A percentile compares a stretch with the other conserved stretches of the same genome.
phyloP scores from a whole-genome alignment of 176 grass and related monocot genomes.

The Oryza officinalis region DNA sequence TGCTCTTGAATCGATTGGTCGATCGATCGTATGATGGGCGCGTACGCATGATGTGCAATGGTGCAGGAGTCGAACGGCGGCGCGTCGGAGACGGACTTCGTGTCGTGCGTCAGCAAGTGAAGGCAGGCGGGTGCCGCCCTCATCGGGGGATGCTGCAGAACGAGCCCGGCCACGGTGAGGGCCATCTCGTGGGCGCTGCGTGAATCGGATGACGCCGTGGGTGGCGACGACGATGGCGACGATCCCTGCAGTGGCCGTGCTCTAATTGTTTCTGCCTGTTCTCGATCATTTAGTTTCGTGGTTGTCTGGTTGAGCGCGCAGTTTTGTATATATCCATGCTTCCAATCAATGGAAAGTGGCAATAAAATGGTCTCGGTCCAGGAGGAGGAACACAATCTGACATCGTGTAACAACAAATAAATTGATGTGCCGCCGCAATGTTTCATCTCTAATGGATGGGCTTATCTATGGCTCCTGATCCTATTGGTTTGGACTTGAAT shows the following conservation, averaged over 20 bases:
- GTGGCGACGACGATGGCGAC: neutral
- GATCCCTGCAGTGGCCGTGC: constrained; percentile 28
- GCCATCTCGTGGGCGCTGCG: constrained; percentile 28
- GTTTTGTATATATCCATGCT: neutral
- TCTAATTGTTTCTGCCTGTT: neutral
- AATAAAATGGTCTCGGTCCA: neutral
- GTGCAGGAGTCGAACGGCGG: neutral
- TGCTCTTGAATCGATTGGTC: neutral
- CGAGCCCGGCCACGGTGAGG: constrained; percentile 34
- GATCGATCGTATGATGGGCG: neutral
- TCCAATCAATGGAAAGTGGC: neutral
- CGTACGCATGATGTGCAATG: too few species aligned
- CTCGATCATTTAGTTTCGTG: neutral
- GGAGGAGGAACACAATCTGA: too few species aligned
- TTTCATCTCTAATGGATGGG: too few species aligned
- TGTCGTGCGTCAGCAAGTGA: constrained; percentile 22
- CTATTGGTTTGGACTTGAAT: too few species aligned
- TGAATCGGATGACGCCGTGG: neutral
- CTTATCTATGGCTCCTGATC: neutral
- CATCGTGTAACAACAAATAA: neutral
- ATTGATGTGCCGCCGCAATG: neutral
- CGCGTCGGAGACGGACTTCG: constrained; percentile 15
- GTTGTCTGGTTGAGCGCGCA: too few species aligned
- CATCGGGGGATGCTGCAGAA: constrained; percentile 45
- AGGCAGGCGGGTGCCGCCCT: neutral